phyloP scores from a whole-genome alignment of 768 basidiomycete genomes.

The Hemileccinum rubropunctum region DNA sequence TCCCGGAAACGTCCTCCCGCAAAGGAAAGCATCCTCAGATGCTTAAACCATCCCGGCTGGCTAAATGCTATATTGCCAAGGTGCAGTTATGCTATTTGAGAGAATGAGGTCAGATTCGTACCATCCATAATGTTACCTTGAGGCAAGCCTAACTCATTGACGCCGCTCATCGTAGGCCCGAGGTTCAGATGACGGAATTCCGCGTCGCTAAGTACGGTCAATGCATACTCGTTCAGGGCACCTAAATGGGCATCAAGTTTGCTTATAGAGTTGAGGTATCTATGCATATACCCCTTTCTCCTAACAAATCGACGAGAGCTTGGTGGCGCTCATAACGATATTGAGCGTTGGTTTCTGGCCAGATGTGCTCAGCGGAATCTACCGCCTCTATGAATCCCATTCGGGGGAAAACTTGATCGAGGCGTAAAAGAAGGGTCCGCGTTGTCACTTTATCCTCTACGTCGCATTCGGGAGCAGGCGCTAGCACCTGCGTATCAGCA shows the following conservation, averaged over 20 bases:
- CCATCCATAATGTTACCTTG: conserved; percentile 43
- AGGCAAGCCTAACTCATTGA: conserved; percentile 50
- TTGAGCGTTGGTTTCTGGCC: neutral
- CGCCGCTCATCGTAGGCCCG: conserved; percentile 43
- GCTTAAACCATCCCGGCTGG: conserved; percentile 49
- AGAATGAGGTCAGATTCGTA: conserved; percentile 16
- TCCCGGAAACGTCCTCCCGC: conserved; percentile 39
- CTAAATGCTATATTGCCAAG: conserved; percentile 42
- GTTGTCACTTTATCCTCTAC: neutral
- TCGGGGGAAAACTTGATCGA: conserved; percentile 1
- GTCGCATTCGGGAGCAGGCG: neutral
- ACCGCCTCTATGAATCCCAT: conserved; percentile 6
- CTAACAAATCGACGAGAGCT: conserved; percentile 36
- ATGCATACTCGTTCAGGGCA: conserved; percentile 43
- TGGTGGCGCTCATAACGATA: conserved; percentile 33
- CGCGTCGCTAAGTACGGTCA: conserved; percentile 45
- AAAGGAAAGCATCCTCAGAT: conserved; percentile 50
- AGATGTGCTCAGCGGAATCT: neutral
- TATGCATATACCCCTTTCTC: conserved; percentile 23
- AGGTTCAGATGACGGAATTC: conserved; percentile 45
- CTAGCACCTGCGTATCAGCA: neutral
- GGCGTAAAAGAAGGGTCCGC: neutral
- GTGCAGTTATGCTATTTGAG: conserved; percentile 3
- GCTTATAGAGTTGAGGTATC: conserved; percentile 26
- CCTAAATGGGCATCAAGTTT: conserved; percentile 32